Evolutionary conservation across 768 basidiomycete genomes (phyloP).

Genomic region (Suillus brevipes): DNA sequence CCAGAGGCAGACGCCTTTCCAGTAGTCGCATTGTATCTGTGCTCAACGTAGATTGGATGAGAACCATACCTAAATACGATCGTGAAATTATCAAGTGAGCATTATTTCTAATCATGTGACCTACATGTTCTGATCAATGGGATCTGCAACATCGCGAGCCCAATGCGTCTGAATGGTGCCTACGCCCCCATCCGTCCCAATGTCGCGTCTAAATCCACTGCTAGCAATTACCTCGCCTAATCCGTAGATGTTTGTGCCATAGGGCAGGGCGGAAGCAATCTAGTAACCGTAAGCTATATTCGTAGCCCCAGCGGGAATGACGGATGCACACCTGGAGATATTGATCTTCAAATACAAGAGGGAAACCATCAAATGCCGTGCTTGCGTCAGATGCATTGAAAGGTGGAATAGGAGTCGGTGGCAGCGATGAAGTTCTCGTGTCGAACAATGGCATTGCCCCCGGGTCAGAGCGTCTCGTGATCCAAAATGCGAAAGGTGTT

Average conservation of each 20-base stretch:
- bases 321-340: constrained; percentile 59
- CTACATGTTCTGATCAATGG: constrained; percentile 66
- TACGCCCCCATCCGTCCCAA: constrained; percentile 46
- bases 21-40: constrained; percentile 57
- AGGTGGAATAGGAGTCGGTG: constrained; percentile 57
- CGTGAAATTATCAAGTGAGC: neutral
- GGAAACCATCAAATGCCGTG: constrained; percentile 62
- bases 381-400: constrained; percentile 50
- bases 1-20: constrained; percentile 65
- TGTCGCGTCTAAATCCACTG: constrained; percentile 66
- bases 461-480: constrained; percentile 65
- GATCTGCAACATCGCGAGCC: constrained; percentile 63
- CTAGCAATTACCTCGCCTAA: constrained; percentile 72
- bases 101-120: constrained; percentile 19
- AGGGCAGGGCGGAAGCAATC: constrained; percentile 66
- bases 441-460: constrained; percentile 63
- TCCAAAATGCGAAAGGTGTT: constrained; percentile 78
- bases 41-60: constrained; percentile 72
- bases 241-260: constrained; percentile 73
- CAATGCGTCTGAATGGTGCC: constrained; percentile 70
- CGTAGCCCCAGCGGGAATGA: neutral
- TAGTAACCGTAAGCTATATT: constrained; percentile 19
- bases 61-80: constrained; percentile 56
- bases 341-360: constrained; percentile 77
- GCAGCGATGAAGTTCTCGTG: constrained; percentile 63